phyloP scores from a whole-genome alignment of 129 eudicot species.

The Artemisia tridentata region DNA sequence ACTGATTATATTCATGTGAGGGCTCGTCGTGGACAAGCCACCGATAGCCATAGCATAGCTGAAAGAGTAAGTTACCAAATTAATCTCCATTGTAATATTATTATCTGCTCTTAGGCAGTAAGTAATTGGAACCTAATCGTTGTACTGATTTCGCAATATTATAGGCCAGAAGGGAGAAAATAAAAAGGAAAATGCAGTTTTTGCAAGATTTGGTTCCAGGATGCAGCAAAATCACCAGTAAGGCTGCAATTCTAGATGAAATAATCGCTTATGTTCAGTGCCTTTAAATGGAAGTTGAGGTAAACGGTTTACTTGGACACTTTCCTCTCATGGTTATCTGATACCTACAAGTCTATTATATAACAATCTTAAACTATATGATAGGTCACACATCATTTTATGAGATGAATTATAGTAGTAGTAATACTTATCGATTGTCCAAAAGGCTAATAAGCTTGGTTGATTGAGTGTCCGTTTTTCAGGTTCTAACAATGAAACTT shows the following conservation, averaged over 20 bases:
- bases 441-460: not conserved
- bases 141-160: slow-evolving; percentile 6
- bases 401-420: not conserved
- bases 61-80: slow-evolving; percentile 56
- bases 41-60: slow-evolving; percentile 48
- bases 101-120: not conserved
- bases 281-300: slow-evolving; percentile 62
- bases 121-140: not conserved
- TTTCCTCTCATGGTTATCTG: not conserved
- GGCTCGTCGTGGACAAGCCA: slow-evolving; percentile 76
- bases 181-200: slow-evolving; percentile 64
- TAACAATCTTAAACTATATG: not conserved
- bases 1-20: slow-evolving; percentile 70
- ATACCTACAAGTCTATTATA: not conserved
- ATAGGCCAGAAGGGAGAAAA: slow-evolving; percentile 73
- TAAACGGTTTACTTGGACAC: not conserved
- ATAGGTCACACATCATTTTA: not conserved
- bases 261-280: slow-evolving; percentile 57
- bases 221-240: slow-evolving; percentile 54
- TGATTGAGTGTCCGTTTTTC: slow-evolving; percentile 13
- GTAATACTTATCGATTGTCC: not conserved
- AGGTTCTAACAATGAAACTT: slow-evolving; percentile 36
- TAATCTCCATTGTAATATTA: slow-evolving; percentile 3
- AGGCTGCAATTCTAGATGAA: slow-evolving; percentile 67
- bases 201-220: slow-evolving; percentile 84